Evolutionary conservation across 2,329 filamentous ascomycete genomes (phyloP), one percentile per base, ranked within the genome.

Genomic region (Clonostachys rhizophaga): DNA sequence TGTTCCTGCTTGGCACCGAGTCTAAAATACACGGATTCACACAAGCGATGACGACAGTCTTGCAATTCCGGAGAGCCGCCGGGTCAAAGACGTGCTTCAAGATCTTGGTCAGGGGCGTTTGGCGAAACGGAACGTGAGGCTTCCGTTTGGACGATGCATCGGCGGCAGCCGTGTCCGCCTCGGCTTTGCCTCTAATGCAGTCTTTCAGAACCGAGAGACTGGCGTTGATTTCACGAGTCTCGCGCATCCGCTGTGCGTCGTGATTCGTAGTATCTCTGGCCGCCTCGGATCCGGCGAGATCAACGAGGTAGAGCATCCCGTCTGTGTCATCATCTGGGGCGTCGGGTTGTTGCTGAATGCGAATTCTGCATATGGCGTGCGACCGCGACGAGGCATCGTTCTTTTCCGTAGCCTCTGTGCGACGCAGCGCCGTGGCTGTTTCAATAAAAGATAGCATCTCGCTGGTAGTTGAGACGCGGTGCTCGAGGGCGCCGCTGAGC

Each of bases 41-140:
- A 47, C 72, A 76, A 5, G 71, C 72, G 12, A 76, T 56, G 2
- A 76, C 67, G 1, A 70, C 64, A 3, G 70, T 76, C 55, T 63
- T 70, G 58, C 67, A 72, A 12, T 52, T 54, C 1, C 65, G 60
- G n/a, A 54, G 54, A 12, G 63, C 58, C 0, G 61, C 49, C 0
- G 72, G 70, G 50, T 77, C 72, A 52, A 76, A 75, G 11, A 75
- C 64, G 43, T 75, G 72, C 52, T 76, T 76, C 43, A 75, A 58
- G 1, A 74, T 65, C 55, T 68, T 74, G 7, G 73, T 76, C 43
- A 76, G 53, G 8, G 66, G 63, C 53, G 70, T 73, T 50, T 72
- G 69, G 0, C 72, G 65, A 51, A 73, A 76, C 0, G 73, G 73
- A 0, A 76, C 60, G 45, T 72, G 67, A 0, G 61, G 56, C 44